Percentiles rank a stretch among this genome's conserved stretches.
Conservation (phyloP, 495 filamentous ascomycete species). For the Echria macrotheca region DNA sequence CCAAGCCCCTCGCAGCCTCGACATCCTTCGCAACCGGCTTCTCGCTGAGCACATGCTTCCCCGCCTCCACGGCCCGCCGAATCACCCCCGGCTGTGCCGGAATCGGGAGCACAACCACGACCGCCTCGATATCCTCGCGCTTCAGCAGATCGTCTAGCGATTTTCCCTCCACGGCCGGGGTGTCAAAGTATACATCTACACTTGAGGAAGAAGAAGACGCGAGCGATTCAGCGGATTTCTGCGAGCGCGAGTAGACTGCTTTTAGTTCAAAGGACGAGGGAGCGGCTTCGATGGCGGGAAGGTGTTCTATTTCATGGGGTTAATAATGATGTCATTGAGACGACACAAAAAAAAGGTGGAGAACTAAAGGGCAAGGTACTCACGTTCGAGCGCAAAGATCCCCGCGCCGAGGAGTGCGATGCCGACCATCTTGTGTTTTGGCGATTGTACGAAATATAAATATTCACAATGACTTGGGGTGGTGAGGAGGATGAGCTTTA, state of each 20-base stretch:
- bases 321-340: constrained; percentile 15
- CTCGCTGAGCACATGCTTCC: constrained; percentile 76
- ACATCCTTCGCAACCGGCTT: constrained; percentile 73
- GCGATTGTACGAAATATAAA: too few species aligned
- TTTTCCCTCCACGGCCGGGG: constrained; percentile 40
- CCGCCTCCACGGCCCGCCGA: constrained; percentile 52
- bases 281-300: constrained; percentile 46
- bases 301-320: constrained; percentile 23
- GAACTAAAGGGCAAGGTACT: constrained; percentile 16
- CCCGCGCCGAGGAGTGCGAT: constrained; percentile 65
- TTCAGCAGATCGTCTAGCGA: constrained; percentile 55
- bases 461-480: too few species aligned
- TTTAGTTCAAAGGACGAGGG: constrained; percentile 43
- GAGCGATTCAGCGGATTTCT: constrained; percentile 36
- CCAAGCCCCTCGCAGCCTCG: constrained; percentile 49
- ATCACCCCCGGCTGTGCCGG: constrained; percentile 52
- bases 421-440: constrained; percentile 34
- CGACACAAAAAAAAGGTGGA: constrained; percentile 4
- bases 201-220: constrained; percentile 25
- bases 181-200: constrained; percentile 43
- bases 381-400: constrained; percentile 39
- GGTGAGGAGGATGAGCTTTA: too few species aligned
- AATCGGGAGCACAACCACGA: constrained; percentile 67
- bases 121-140: constrained; percentile 59
- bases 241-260: constrained; percentile 57